phyloP scores from a whole-genome alignment of 2,329 filamentous ascomycete genomes.

The Colletotrichum sp. region DNA sequence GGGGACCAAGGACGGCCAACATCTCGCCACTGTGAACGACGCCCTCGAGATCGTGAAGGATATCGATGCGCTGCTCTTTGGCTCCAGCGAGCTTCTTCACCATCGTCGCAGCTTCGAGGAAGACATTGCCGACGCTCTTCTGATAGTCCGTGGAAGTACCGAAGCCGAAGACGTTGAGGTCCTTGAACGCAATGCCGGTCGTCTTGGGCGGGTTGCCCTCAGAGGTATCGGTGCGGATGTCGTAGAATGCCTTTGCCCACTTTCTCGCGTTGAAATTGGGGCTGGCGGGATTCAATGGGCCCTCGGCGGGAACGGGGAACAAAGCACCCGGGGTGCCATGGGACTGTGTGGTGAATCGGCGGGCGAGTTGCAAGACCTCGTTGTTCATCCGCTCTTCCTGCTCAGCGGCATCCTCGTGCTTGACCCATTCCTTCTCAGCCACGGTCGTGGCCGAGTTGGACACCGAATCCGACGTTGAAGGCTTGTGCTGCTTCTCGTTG shows the following conservation, averaged over 20 bases:
- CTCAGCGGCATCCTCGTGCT: neutral
- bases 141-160: conserved; percentile 47
- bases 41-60: conserved; percentile 57
- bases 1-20: conserved; percentile 61
- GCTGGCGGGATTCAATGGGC: conserved; percentile 42
- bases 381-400: neutral
- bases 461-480: neutral
- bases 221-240: conserved; percentile 25
- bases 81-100: conserved; percentile 29
- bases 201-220: conserved; percentile 31
- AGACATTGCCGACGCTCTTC: conserved; percentile 44
- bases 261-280: conserved; percentile 43
- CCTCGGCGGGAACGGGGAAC: conserved; percentile 28
- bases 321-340: conserved; percentile 25
- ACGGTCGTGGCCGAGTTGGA: neutral
- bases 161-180: conserved; percentile 47
- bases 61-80: conserved; percentile 43
- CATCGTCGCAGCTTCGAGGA: conserved; percentile 28
- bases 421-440: neutral
- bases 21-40: conserved; percentile 59
- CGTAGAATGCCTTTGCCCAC: conserved; percentile 46
- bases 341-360: conserved; percentile 28
- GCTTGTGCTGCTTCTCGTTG: neutral
- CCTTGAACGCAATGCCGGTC: conserved; percentile 45
- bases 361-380: conserved; percentile 31